A percentile compares a stretch with the other conserved stretches of the same genome.
These are phyloP conservation scores for Penicillium occitanis DNA, from an alignment of 2,329 filamentous ascomycete species.

Conservation along the genomic window DNA sequence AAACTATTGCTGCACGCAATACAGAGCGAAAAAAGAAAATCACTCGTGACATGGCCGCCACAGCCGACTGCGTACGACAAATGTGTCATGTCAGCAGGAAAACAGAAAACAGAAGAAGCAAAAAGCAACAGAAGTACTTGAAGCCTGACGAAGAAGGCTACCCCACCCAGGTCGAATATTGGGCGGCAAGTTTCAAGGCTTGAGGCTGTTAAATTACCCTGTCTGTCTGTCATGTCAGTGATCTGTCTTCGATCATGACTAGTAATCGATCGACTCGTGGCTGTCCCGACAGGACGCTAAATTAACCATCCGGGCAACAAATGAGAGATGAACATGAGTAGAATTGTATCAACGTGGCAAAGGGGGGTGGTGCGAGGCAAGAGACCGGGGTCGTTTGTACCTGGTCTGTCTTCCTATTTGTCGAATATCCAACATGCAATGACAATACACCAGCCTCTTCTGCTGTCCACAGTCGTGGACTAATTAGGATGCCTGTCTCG, in stretches of 20 bases:
- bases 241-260: not conserved
- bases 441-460: conserved; percentile 12
- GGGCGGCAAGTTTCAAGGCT: conserved; percentile 16
- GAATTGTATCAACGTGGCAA: conserved; percentile 16
- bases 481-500: conserved; percentile 9
- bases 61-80: conserved; percentile 10
- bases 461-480: conserved; percentile 12
- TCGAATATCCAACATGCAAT: conserved; percentile 6
- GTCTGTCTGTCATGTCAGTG: conserved; percentile 1
- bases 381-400: not conserved
- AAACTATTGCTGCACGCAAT: conserved; percentile 2
- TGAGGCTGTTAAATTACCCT: not conserved
- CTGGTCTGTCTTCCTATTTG: conserved; percentile 7
- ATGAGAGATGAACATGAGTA: not conserved
- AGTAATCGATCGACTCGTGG: conserved; percentile 14
- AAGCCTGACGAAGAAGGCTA: conserved; percentile 19
- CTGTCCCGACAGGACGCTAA: conserved; percentile 1
- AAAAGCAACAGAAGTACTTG: conserved; percentile 8
- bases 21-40: not conserved
- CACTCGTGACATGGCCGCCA: conserved; percentile 14
- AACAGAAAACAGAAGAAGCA: not conserved
- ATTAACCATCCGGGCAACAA: conserved; percentile 3
- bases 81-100: not conserved
- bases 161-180: conserved; percentile 16
- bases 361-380: not conserved